Percentiles rank a stretch among this genome's conserved stretches.
These are phyloP conservation scores for Acer yangbiense DNA, from an alignment of 345 rosid genomes.

Conservation along the genomic window DNA sequence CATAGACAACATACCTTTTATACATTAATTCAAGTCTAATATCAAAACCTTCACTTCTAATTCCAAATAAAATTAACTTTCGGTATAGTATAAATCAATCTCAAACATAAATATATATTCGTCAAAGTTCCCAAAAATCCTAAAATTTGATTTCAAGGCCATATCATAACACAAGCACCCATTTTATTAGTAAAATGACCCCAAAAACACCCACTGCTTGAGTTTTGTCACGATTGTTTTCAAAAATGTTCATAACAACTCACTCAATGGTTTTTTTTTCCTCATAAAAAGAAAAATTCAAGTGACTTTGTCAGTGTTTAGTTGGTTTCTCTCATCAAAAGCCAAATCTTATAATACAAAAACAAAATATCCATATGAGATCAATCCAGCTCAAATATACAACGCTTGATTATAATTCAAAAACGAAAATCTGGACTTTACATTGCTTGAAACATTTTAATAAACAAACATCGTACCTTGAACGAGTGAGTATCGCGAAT, in stretches of 20 bases:
- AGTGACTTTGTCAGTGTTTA: too few species aligned
- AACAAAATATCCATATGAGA: background rate
- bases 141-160: background rate
- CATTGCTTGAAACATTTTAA: background rate
- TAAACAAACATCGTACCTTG: constrained; percentile 43
- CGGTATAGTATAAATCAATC: background rate
- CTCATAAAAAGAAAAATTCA: too few species aligned
- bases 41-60: background rate
- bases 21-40: background rate
- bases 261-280: too few species aligned
- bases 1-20: too few species aligned
- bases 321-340: background rate
- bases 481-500: constrained; percentile 83
- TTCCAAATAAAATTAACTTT: background rate
- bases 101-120: background rate
- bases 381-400: background rate
- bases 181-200: background rate
- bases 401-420: too few species aligned
- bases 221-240: background rate
- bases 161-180: background rate
- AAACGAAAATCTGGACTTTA: background rate
- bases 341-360: background rate
- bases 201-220: too few species aligned
- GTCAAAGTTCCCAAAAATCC: background rate
- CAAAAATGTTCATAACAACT: background rate